Percentiles rank a stretch among this genome's conserved stretches.
Evolutionary conservation across 2,329 filamentous ascomycete species (phyloP).

Genomic region (Aspergillus chevalieri): DNA sequence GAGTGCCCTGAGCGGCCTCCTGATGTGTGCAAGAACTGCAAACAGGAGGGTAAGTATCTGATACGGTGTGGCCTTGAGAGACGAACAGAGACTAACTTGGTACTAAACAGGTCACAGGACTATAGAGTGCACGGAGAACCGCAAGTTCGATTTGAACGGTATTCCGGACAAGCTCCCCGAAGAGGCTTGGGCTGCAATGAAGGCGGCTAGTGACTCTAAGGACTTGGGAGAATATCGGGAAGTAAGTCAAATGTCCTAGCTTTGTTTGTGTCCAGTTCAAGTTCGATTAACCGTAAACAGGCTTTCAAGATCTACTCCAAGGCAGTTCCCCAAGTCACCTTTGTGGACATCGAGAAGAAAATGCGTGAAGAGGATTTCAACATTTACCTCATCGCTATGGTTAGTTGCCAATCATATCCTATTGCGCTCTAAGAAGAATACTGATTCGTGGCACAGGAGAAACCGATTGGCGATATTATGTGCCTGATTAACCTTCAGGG

Average conservation of each 20-base stretch:
- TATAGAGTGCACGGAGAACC: constrained; percentile 40
- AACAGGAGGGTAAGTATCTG: constrained; percentile 33
- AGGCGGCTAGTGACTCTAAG: constrained; percentile 42
- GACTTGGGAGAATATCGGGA: constrained; percentile 49
- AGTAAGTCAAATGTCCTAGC: constrained; percentile 18
- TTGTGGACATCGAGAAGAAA: constrained; percentile 44
- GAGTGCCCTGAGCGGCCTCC: constrained; percentile 41
- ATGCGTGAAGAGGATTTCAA: constrained; percentile 44
- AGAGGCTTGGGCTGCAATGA: constrained; percentile 47
- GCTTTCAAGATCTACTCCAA: constrained; percentile 48
- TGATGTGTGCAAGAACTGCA: constrained; percentile 44
- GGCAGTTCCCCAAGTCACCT: constrained; percentile 40
- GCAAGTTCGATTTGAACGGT: constrained; percentile 37
- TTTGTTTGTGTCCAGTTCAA: not conserved
- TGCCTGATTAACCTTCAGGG: constrained; percentile 51
- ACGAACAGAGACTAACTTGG: constrained; percentile 1
- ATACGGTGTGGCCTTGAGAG: not conserved
- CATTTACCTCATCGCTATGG: constrained; percentile 49
- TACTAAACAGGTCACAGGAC: constrained; percentile 37
- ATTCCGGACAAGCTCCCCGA: constrained; percentile 44
- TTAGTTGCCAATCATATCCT: constrained; percentile 17
- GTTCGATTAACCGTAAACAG: constrained; percentile 18
- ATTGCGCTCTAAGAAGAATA: not conserved
- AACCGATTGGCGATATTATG: constrained; percentile 37
- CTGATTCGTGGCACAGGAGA: constrained; percentile 28